Evolutionary conservation across 2,329 filamentous ascomycete genomes (phyloP).

Genomic region (Thelonectria discophora): DNA sequence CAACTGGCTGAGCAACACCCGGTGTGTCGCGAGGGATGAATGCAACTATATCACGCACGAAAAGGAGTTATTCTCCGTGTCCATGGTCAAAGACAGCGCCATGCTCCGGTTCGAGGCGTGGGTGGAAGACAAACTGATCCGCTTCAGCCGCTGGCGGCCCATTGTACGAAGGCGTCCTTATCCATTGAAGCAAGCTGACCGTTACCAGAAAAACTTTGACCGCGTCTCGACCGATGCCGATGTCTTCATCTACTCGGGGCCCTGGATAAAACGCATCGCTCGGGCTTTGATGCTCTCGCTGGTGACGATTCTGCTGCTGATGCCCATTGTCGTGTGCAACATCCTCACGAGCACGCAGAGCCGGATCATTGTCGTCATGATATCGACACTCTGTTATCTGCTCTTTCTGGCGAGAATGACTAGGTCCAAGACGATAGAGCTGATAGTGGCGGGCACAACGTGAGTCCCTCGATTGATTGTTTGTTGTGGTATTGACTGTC

Average conservation of each 20-base stretch:
- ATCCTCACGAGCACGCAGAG: neutral
- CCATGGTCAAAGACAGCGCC: neutral
- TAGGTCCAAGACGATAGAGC: constrained; percentile 8
- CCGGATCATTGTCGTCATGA: neutral
- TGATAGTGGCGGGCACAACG: constrained; percentile 17
- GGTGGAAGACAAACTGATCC: constrained; percentile 9
- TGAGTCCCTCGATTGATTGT: constrained; percentile 15
- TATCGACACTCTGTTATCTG: neutral
- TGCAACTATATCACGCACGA: constrained; percentile 8
- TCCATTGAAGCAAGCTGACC: neutral
- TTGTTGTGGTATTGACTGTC: neutral
- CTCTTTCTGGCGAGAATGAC: neutral
- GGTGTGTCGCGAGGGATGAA: constrained; percentile 10
- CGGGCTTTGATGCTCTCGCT: neutral
- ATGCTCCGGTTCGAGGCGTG: neutral
- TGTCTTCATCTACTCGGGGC: constrained; percentile 2
- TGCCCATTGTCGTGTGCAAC: constrained; percentile 15
- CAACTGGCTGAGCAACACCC: constrained; percentile 9
- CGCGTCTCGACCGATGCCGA: neutral
- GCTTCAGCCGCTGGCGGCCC: neutral
- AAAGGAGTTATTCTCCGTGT: neutral
- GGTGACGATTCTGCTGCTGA: constrained; percentile 1
- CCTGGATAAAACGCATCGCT: neutral
- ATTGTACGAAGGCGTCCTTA: neutral
- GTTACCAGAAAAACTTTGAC: neutral